Evolutionary conservation across 257 asterid genomes (phyloP).

Genomic region (Ocimum tenuiflorum): DNA sequence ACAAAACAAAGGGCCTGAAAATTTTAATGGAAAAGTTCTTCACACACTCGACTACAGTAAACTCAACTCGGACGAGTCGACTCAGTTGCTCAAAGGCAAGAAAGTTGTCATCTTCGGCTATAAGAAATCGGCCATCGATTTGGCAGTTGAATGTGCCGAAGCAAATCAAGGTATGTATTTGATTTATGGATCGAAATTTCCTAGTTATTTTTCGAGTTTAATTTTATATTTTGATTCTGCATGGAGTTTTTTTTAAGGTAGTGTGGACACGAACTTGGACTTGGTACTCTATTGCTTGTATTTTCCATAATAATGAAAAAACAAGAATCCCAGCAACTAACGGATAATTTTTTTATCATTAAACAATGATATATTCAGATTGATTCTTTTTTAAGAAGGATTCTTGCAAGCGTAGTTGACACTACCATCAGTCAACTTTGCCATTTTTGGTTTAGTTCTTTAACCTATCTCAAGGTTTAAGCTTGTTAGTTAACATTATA

Average conservation of each 20-base stretch:
- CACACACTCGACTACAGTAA: constrained; percentile 78
- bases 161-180: constrained; percentile 63
- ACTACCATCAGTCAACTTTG: too few relatives aligned
- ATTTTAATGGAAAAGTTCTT: constrained; percentile 56
- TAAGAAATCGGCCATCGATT: constrained; percentile 85
- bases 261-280: constrained; percentile 28
- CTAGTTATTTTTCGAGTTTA: too few relatives aligned
- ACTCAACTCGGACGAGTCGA: constrained; percentile 49
- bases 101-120: constrained; percentile 72
- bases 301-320: constrained; percentile 14
- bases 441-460: too few relatives aligned
- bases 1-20: constrained; percentile 60
- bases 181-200: not conserved
- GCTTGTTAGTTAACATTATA: not conserved
- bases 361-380: not conserved
- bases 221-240: not conserved
- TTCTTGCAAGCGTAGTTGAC: too few relatives aligned
- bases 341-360: not conserved
- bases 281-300: constrained; percentile 14
- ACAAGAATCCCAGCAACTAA: not conserved
- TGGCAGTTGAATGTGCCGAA: constrained; percentile 84
- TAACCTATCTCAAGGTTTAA: not conserved
- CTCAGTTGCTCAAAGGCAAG: constrained; percentile 42
- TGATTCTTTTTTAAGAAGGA: not conserved
- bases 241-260: not conserved